Percentiles rank a stretch among this genome's conserved stretches.
Conservation (phyloP, 352 stramenopile genomes). For the Phytopythium oedochilum region DNA sequence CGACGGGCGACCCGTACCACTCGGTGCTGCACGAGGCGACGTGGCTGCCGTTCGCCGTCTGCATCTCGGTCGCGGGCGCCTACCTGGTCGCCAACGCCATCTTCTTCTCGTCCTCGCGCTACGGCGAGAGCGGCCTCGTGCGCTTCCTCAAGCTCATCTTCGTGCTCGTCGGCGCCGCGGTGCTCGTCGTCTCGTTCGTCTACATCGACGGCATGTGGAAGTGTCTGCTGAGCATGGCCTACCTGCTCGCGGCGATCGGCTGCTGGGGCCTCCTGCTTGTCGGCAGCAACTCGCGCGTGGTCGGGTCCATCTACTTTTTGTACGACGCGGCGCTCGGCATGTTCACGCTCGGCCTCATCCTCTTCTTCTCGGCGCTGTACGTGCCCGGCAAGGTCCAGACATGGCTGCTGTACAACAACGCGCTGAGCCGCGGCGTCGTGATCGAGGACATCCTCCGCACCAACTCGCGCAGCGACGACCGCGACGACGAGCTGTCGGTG, state of each 20-base stretch:
- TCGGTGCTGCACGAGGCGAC: conserved; percentile 46
- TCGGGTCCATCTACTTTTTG: conserved; percentile 91
- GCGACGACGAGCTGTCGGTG: conserved; percentile 62
- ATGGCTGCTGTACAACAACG: conserved; percentile 98
- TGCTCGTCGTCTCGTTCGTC: conserved; percentile 65
- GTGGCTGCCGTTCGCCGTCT: conserved; percentile 59
- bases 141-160: conserved; percentile 70
- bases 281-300: conserved; percentile 85
- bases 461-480: conserved; percentile 63
- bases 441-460: conserved; percentile 95
- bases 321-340: conserved; percentile 93
- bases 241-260: conserved; percentile 86
- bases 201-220: conserved; percentile 85
- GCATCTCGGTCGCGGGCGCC: conserved; percentile 35
- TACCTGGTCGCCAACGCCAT: conserved; percentile 66
- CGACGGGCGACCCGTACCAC: conserved; percentile 64
- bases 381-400: conserved; percentile 94
- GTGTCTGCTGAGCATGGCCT: conserved; percentile 91
- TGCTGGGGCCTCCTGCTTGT: conserved; percentile 83
- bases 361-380: conserved; percentile 87
- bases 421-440: conserved; percentile 93
- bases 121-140: conserved; percentile 57
- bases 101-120: conserved; percentile 50
- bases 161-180: conserved; percentile 69
- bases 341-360: conserved; percentile 90